These are phyloP conservation scores for Ophiocordyceps polyrhachis-furcata DNA, from an alignment of 2,329 filamentous ascomycete genomes.

Conservation along the genomic window DNA sequence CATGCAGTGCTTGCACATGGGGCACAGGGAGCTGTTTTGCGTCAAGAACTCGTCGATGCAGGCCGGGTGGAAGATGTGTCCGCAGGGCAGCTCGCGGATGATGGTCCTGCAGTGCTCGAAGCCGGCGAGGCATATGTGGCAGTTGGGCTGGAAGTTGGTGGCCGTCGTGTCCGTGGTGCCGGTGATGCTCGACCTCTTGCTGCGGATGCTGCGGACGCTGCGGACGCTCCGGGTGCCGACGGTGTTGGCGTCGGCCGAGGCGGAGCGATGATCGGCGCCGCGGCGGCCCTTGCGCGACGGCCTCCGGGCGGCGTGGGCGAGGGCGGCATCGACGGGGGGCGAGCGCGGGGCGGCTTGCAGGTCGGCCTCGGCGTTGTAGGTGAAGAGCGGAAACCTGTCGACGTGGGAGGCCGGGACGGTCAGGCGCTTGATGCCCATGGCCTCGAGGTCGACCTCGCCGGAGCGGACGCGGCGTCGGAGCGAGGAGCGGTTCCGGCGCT, in stretches of 20 bases:
- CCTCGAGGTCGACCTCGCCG: constrained; percentile 75
- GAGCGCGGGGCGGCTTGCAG: constrained; percentile 17
- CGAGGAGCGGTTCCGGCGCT: constrained; percentile 47
- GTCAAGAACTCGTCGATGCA: constrained; percentile 78
- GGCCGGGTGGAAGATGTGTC: constrained; percentile 82
- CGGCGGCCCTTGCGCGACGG: constrained; percentile 13
- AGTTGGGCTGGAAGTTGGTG: constrained; percentile 57
- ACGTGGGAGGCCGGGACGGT: constrained; percentile 57
- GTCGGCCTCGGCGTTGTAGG: constrained; percentile 44
- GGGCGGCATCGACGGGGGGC: constrained; percentile 9
- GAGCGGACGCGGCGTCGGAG: constrained; percentile 52
- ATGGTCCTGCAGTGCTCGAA: constrained; percentile 43
- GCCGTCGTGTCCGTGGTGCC: constrained; percentile 19
- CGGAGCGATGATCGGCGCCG: constrained; percentile 11
- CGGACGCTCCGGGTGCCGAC: constrained; percentile 6
- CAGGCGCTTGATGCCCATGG: constrained; percentile 65
- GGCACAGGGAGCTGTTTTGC: constrained; percentile 69
- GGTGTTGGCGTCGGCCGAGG: constrained; percentile 9
- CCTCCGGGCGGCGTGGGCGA: constrained; percentile 11
- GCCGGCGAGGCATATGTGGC: constrained; percentile 77
- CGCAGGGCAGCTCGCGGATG: constrained; percentile 73
- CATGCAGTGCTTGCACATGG: constrained; percentile 73
- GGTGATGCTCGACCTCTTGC: constrained; percentile 18
- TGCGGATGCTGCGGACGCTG: constrained; percentile 13
- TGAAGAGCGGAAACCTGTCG: constrained; percentile 58